Evolutionary conservation across 192 early-diverging fungal genomes (phyloP), one percentile per base, ranked within the genome.

Genomic region (Coemansia sp.): DNA sequence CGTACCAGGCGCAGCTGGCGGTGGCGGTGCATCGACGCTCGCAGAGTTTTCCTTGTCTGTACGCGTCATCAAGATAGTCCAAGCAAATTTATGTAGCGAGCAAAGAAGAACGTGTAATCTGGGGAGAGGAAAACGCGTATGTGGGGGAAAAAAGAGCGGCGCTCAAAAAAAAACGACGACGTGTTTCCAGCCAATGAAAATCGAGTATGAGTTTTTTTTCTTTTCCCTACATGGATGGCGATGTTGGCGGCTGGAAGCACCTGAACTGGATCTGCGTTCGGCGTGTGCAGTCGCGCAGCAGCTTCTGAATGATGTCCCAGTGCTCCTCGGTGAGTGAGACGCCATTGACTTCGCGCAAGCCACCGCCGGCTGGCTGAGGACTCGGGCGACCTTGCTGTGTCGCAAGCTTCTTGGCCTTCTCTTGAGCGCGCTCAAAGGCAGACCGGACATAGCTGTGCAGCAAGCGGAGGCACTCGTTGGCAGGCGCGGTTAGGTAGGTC

Each of bases 371-470:
- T 65, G 48, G 70, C 60, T 65, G 76, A 47, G 71, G 65, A 42
- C 76, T 59, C 28, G 59, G 73, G 9, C 62, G 65, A 36, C 69
- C 83, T 20, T 75, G 70, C 58, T 61, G 64, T 11, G 65, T 62
- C 3, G 79, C 79, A 14, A 67, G 53, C 48, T 72, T 72, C 48
- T 65, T 65, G 9, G 74, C 79, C 23, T 71, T 64, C 45, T 72
- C 79, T 60, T 75, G 75, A 3, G 68, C 67, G 31, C 70, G 85
- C 11, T 87, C 83, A 53, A 84, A 88, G 6, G 82, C 86, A 23
- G 86, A 70, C 38, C 94, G 88, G 21, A 96, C 86, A 4, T 87
- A 85, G 41, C 85, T 82, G 72, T 94, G 91, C 36, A 97, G 90
- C 48, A 88, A 84, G 36, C 86, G 85, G 63, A 96, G 79, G 34